Evolutionary conservation across 441 rosid genomes (phyloP).

Genomic region (Oxalis stricta): DNA sequence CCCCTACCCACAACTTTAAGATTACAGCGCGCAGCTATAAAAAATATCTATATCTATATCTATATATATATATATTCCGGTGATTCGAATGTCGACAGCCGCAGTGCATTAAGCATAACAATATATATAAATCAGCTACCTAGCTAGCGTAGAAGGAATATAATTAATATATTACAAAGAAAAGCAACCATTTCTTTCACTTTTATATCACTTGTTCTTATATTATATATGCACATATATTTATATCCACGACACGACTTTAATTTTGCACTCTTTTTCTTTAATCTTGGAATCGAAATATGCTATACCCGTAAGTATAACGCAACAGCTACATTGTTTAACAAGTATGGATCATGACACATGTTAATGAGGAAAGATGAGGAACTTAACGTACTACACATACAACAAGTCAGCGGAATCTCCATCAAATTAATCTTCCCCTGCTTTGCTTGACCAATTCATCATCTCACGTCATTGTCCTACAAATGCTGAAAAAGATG

Average conservation of each 20-base stretch:
- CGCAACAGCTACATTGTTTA: conserved; percentile 14
- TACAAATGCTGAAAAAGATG: background rate
- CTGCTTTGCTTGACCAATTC: background rate
- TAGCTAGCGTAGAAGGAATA: conserved; percentile 12
- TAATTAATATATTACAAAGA: conserved; percentile 16
- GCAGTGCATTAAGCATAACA: too few species aligned
- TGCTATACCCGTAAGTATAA: conserved; percentile 19
- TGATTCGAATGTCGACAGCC: conserved; percentile 37
- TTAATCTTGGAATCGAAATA: background rate
- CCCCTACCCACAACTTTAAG: background rate
- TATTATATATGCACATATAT: too few species aligned
- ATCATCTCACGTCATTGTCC: conserved; percentile 11
- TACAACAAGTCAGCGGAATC: too few species aligned
- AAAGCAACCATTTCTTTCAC: conserved; percentile 11
- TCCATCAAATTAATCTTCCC: too few species aligned
- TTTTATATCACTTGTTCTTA: conserved; percentile 4
- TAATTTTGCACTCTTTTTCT: background rate
- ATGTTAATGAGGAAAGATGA: too few species aligned
- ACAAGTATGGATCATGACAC: background rate
- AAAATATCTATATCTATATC: conserved; percentile 31
- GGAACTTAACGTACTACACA: too few species aligned
- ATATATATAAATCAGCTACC: background rate
- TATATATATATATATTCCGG: too few species aligned
- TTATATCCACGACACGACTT: too few species aligned
- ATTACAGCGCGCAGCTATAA: conserved; percentile 5